Base-by-base conservation (phyloP, 805 yeast genomes). In the Yamadazyma sp. region DNA sequence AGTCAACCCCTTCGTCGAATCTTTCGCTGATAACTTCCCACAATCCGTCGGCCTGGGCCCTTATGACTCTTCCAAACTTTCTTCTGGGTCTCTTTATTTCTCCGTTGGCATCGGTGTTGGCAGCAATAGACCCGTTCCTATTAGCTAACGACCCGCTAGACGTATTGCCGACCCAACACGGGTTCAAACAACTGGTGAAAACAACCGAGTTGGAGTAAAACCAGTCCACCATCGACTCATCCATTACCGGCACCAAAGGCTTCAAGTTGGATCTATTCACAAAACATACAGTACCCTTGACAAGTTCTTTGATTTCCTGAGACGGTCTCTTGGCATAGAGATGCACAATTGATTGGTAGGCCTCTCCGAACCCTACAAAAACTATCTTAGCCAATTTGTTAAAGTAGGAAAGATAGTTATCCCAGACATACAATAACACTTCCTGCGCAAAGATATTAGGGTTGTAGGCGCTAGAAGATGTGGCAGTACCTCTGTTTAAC, bases 201-300 rank as follows among this genome's bases (percentile, higher is more conserved):
- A 91, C 77, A 18, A 91, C 73, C 2, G 96, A 87, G 52, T 86
- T 84, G 46, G 81, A 80, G 64, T 80, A 89, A 60, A 80, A 93
- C 96, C 97, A 90, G 54, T 90, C 96, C 12, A 85, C 76, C 64
- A 90, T 75, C 6, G 84, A 78, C 59, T 93, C 98, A 58, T 91
- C 98, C 52, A 89, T 79, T 16, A 87, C 74, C 4, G 96, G 90
- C 4, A 87, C 87, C 30, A 91, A 72, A 2, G 95, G 81, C 47
- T 85, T 77, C 51, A 91, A 66, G n/a, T 75, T 71, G 2, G 81
- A 74, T 33, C 82, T 73, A 45, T 83, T 88, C 20, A 84, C 67
- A 54, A 81, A 87, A 41, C 78, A 79, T 17, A 84, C 77, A 1
- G 84, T 75, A 5, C 91, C 87, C 49, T 78, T 78, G 4, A 84